A percentile compares a stretch with the other conserved stretches of the same genome.
These are phyloP conservation scores for Salicornia ramosissima DNA, from an alignment of 148 eudicot species.

Conservation along the genomic window DNA sequence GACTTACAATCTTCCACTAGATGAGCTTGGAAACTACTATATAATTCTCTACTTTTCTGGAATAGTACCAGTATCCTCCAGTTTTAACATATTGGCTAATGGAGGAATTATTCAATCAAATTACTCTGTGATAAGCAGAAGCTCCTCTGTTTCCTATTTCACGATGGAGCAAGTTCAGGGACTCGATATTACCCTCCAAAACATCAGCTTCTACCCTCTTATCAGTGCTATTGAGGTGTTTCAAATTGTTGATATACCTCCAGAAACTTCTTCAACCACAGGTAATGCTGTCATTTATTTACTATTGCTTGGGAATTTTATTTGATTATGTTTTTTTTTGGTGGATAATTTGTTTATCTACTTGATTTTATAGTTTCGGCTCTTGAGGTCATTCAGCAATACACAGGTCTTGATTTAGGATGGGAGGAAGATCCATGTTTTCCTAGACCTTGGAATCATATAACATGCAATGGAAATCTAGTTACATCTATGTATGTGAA, in stretches of 20 bases:
- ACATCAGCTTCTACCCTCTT: constrained; percentile 46
- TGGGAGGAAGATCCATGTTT: constrained; percentile 93
- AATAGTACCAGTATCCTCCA: constrained; percentile 48
- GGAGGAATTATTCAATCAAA: constrained; percentile 51
- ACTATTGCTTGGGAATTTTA: neutral
- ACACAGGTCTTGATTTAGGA: constrained; percentile 63
- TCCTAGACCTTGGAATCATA: constrained; percentile 64
- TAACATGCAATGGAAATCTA: constrained; percentile 53
- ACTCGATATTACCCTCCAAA: constrained; percentile 53
- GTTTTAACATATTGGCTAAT: constrained; percentile 56
- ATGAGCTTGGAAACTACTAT: constrained; percentile 50
- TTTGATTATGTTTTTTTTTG: neutral
- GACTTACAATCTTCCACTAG: constrained; percentile 49
- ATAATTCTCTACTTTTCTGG: constrained; percentile 70
- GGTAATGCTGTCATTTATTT: constrained; percentile 33
- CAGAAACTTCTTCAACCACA: constrained; percentile 73
- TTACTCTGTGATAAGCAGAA: constrained; percentile 40
- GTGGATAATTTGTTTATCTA: neutral
- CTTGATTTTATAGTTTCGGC: constrained; percentile 56
- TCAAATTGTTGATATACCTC: constrained; percentile 56
- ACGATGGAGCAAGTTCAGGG: constrained; percentile 33
- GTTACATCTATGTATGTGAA: constrained; percentile 62
- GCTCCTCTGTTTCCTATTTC: constrained; percentile 32
- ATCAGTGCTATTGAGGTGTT: constrained; percentile 74
- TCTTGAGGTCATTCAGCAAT: constrained; percentile 65